These are phyloP conservation scores for Candida krabiensis DNA, from an alignment of 805 yeast genomes.

Conservation along the genomic window DNA sequence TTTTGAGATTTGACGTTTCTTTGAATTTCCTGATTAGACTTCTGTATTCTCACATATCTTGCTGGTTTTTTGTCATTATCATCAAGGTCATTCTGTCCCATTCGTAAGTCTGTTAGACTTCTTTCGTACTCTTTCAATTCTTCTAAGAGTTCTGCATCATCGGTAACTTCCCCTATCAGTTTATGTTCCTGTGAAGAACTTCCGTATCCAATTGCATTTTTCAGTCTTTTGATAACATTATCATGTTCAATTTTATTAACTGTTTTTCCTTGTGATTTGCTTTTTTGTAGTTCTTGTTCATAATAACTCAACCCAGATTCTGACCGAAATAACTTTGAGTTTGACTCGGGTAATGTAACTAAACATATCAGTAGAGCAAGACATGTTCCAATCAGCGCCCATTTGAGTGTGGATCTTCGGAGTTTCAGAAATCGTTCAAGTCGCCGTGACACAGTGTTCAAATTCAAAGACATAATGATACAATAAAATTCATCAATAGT, in stretches of 20 bases:
- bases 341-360: conserved; percentile 1
- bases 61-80: conserved; percentile 4
- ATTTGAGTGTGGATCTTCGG: too few relatives aligned
- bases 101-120: conserved; percentile 6
- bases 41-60: conserved; percentile 8
- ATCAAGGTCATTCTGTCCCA: conserved; percentile 7
- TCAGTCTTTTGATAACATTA: conserved; percentile 6
- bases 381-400: too few relatives aligned
- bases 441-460: too few relatives aligned
- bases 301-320: conserved; percentile 16
- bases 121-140: conserved; percentile 15
- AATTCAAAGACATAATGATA: too few relatives aligned
- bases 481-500: too few relatives aligned
- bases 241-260: conserved; percentile 8
- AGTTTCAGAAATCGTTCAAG: too few relatives aligned
- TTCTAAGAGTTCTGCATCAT: conserved; percentile 5
- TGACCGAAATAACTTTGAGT: not conserved
- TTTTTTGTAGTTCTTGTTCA: conserved; percentile 18
- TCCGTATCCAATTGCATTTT: conserved; percentile 1
- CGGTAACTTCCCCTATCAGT: conserved; percentile 2
- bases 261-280: conserved; percentile 5
- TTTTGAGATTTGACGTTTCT: conserved; percentile 20
- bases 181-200: not conserved
- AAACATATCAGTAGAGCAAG: not conserved
- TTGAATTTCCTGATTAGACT: conserved; percentile 17